Conservation (phyloP, 2,329 filamentous ascomycete species). For the Dothistroma septosporum region DNA sequence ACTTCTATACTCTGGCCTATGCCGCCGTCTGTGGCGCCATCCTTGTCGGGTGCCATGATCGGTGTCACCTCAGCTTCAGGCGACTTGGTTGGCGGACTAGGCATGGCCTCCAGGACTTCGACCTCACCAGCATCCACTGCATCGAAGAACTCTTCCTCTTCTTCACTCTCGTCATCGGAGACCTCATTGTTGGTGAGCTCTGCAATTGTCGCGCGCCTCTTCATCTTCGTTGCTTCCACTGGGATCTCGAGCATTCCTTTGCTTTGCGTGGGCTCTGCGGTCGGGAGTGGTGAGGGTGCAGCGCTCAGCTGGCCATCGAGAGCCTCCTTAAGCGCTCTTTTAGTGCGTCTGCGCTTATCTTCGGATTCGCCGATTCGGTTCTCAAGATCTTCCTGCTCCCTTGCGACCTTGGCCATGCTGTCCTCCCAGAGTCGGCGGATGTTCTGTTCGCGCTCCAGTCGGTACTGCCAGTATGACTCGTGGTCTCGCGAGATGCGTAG, state of each 20-base stretch:
- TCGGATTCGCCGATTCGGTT: slow-evolving; percentile 84
- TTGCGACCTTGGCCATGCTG: slow-evolving; percentile 95
- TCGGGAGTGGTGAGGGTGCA: slow-evolving; percentile 13
- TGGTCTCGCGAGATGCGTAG: slow-evolving; percentile 89
- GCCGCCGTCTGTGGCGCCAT: slow-evolving; percentile 30
- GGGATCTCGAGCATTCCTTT: slow-evolving; percentile 25
- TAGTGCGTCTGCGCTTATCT: slow-evolving; percentile 82
- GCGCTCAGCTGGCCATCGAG: slow-evolving; percentile 52
- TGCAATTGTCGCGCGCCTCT: slow-evolving; percentile 63
- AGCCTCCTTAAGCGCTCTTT: slow-evolving; percentile 81
- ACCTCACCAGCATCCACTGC: slow-evolving; percentile 91
- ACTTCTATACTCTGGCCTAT: slow-evolving; percentile 39
- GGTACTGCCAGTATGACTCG: slow-evolving; percentile 95
- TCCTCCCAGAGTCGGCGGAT: slow-evolving; percentile 97
- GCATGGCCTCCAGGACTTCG: slow-evolving; percentile 67
- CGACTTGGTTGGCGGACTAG: slow-evolving; percentile 40
- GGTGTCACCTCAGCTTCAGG: slow-evolving; percentile 21
- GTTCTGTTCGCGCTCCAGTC: slow-evolving; percentile 83
- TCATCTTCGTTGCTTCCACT: slow-evolving; percentile 27
- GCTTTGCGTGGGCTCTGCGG: slow-evolving; percentile 2
- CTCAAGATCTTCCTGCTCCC: slow-evolving; percentile 88
- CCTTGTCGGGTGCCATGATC: slow-evolving; percentile 31
- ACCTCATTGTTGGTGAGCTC: slow-evolving; percentile 63
- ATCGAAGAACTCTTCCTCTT: slow-evolving; percentile 94
- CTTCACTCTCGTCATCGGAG: slow-evolving; percentile 77